Conservation (phyloP, 2,329 filamentous ascomycete genomes). For the Lecanicillium sp. region DNA sequence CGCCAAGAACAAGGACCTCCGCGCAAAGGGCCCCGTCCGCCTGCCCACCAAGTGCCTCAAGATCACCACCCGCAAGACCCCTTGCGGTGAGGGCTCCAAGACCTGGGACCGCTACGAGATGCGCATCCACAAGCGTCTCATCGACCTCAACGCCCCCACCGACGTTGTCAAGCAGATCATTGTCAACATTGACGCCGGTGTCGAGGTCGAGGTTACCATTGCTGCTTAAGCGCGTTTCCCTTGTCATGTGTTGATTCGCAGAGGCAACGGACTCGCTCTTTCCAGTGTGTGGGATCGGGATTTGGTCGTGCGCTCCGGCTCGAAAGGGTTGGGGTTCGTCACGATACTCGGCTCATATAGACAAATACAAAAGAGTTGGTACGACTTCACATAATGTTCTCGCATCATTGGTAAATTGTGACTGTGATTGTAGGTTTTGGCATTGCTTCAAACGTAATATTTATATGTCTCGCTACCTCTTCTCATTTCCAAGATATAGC, state of each 20-base stretch:
- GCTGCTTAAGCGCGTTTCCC: conserved; percentile 55
- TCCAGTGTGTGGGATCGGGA: background rate
- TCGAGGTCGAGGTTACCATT: conserved; percentile 90
- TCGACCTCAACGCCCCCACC: conserved; percentile 94
- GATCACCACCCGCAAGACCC: conserved; percentile 97
- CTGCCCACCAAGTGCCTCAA: conserved; percentile 95
- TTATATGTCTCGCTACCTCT: no score
- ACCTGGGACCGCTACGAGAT: conserved; percentile 99
- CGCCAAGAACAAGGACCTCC: conserved; percentile 96
- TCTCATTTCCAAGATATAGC: no score
- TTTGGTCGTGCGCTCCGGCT: background rate
- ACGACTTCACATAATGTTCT: background rate
- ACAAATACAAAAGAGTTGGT: conserved; percentile 3
- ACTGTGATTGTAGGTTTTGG: no score
- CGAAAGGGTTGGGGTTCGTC: background rate
- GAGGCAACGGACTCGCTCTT: no score
- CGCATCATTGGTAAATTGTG: background rate
- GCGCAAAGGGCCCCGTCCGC: conserved; percentile 96
- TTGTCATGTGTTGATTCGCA: no score
- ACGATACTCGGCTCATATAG: background rate
- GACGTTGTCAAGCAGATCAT: conserved; percentile 97
- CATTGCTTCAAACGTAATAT: no score
- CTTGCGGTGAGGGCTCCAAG: conserved; percentile 99
- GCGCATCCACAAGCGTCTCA: conserved; percentile 98
- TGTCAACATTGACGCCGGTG: conserved; percentile 90